Conservation (phyloP, 1,284 basidiomycete species). For the Cutaneotrichosporon daszewskae region DNA sequence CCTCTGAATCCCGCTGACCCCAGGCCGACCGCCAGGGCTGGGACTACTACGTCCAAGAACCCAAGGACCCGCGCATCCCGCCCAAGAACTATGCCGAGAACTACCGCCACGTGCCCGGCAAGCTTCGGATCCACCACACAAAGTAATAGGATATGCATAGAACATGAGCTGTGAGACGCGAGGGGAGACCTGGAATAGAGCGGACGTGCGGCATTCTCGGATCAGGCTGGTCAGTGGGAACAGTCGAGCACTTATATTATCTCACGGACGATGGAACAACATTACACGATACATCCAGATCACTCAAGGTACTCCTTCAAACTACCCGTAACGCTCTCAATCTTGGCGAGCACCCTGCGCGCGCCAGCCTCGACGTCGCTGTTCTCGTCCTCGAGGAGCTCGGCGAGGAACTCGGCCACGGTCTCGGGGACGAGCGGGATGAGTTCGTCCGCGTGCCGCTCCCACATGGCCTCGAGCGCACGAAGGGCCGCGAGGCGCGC, state of each 20-base stretch:
- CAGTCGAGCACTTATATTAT: too few species aligned
- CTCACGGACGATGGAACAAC: too few species aligned
- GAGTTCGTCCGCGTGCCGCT: slow-evolving; percentile 55
- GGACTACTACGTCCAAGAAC: slow-evolving; percentile 58
- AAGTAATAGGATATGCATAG: too few species aligned
- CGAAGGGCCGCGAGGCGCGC: slow-evolving; percentile 65
- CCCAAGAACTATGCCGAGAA: slow-evolving; percentile 73
- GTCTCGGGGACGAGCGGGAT: slow-evolving; percentile 53
- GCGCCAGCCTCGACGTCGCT: slow-evolving; percentile 46
- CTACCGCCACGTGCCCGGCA: slow-evolving; percentile 75
- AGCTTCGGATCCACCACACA: slow-evolving; percentile 80
- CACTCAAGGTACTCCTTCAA: slow-evolving; percentile 47
- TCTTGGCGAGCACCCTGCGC: slow-evolving; percentile 45
- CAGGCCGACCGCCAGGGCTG: slow-evolving; percentile 49
- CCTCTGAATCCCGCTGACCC: too few species aligned
- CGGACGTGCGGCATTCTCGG: too few species aligned
- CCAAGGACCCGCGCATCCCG: slow-evolving; percentile 66
- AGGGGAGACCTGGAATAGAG: too few species aligned
- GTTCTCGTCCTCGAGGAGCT: slow-evolving; percentile 52
- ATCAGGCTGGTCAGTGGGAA: too few species aligned
- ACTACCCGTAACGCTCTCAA: slow-evolving; percentile 49
- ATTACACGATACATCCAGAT: too few species aligned
- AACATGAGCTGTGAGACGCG: too few species aligned
- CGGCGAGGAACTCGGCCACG: slow-evolving; percentile 50
- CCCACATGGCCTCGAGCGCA: slow-evolving; percentile 70